Evolutionary conservation across 129 eudicot species (phyloP).

Genomic region (Gnaphalium uliginosum): DNA sequence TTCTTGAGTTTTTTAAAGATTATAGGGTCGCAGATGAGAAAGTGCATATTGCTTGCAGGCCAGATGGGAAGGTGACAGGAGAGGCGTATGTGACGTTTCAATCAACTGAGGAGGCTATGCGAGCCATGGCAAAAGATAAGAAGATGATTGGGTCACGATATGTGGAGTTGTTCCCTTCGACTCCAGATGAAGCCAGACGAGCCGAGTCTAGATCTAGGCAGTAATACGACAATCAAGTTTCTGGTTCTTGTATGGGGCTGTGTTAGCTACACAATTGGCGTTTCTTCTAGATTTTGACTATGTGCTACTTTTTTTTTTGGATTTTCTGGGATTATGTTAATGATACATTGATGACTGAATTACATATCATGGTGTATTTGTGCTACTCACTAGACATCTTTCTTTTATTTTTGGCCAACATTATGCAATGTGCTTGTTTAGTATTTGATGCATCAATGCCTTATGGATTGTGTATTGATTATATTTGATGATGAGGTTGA

Average conservation of each 20-base stretch:
- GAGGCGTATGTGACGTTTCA: conserved; percentile 87
- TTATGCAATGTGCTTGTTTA: background rate
- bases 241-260: conserved; percentile 13
- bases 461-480: background rate
- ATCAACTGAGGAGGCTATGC: conserved; percentile 76
- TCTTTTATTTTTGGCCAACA: background rate
- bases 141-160: conserved; percentile 79
- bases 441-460: background rate
- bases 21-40: conserved; percentile 55
- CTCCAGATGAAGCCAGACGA: conserved; percentile 81
- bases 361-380: background rate
- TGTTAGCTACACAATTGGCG: background rate
- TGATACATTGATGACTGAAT: background rate
- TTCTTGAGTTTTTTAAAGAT: conserved; percentile 66
- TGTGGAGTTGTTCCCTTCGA: conserved; percentile 87
- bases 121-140: conserved; percentile 85
- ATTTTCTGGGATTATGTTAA: background rate
- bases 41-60: conserved; percentile 70
- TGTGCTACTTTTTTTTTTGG: background rate
- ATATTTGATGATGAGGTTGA: background rate
- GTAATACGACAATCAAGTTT: conserved; percentile 13
- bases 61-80: conserved; percentile 96
- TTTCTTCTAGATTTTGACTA: background rate
- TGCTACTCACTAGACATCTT: background rate
- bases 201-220: conserved; percentile 84